Percentiles rank a stretch among this genome's conserved stretches.
Evolutionary conservation across 1,284 basidiomycete genomes (phyloP).

Genomic region (Apiotrichum siamense): DNA sequence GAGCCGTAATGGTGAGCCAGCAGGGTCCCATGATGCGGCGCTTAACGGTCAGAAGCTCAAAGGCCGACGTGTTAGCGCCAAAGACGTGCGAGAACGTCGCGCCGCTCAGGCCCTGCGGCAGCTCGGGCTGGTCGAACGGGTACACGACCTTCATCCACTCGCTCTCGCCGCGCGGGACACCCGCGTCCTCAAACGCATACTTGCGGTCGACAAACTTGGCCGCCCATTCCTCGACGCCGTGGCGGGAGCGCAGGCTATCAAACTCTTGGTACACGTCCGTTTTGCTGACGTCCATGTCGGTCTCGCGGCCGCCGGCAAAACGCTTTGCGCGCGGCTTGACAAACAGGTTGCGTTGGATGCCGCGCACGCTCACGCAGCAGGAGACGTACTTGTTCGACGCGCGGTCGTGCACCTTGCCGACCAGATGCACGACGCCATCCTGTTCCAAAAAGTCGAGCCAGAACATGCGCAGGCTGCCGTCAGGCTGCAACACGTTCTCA

Average conservation of each 20-base stretch:
- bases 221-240: conserved; percentile 70
- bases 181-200: conserved; percentile 86
- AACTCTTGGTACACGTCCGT: conserved; percentile 80
- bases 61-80: conserved; percentile 87
- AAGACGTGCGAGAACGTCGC: conserved; percentile 82
- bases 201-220: conserved; percentile 80
- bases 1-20: conserved; percentile 81
- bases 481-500: conserved; percentile 55
- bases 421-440: conserved; percentile 66
- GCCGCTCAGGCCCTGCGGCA: conserved; percentile 67
- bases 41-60: conserved; percentile 92
- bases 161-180: conserved; percentile 71
- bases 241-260: conserved; percentile 65
- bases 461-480: conserved; percentile 76
- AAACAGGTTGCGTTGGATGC: conserved; percentile 86
- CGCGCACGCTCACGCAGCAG: conserved; percentile 78
- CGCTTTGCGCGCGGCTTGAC: conserved; percentile 72
- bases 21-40: conserved; percentile 98
- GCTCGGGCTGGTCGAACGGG: conserved; percentile 64
- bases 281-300: conserved; percentile 64
- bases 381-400: conserved; percentile 66
- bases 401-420: conserved; percentile 82
- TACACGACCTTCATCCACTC: conserved; percentile 93
- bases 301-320: conserved; percentile 58
- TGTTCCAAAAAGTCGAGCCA: conserved; percentile 90